These are phyloP conservation scores for Protoeuglena noctilucae DNA, from an alignment of 139 green algal species.

Conservation along the genomic window DNA sequence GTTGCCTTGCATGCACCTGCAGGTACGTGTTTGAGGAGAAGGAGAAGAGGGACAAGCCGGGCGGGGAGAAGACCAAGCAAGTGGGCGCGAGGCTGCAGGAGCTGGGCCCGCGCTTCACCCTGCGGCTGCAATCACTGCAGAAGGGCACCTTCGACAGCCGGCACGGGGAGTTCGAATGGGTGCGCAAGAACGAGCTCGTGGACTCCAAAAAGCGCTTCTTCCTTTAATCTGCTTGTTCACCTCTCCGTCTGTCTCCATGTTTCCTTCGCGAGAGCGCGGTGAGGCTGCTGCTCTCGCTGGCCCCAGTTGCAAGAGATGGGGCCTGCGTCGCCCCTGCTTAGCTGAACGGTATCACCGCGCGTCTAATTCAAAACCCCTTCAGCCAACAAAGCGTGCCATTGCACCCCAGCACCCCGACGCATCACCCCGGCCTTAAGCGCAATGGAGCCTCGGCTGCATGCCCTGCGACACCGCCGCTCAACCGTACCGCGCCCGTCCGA, in stretches of 20 bases:
- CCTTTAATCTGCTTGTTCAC: conserved; percentile 29
- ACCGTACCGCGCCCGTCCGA: conserved; percentile 9
- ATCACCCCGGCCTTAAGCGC: too few relatives aligned
- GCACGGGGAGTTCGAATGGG: conserved; percentile 90
- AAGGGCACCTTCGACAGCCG: conserved; percentile 88
- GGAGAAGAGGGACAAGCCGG: conserved; percentile 18
- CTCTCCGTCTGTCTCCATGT: too few relatives aligned
- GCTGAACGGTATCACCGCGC: too few relatives aligned
- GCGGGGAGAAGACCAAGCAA: conserved; percentile 27
- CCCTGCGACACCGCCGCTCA: conserved; percentile 2
- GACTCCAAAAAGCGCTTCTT: conserved; percentile 51
- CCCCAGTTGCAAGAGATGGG: too few relatives aligned
- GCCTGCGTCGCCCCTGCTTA: too few relatives aligned
- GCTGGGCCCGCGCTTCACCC: conserved; percentile 88
- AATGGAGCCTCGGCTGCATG: too few relatives aligned
- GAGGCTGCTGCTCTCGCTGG: too few relatives aligned
- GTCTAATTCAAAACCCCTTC: too few relatives aligned
- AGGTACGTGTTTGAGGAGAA: conserved; percentile 84
- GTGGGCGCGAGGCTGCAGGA: conserved; percentile 72
- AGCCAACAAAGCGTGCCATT: too few relatives aligned
- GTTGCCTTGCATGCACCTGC: conserved; percentile 65
- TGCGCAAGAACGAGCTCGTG: conserved; percentile 67
- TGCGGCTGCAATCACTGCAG: conserved; percentile 79
- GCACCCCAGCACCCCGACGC: too few relatives aligned
- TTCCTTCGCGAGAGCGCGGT: too few relatives aligned